Percentiles rank a stretch among this genome's conserved stretches.
Evolutionary conservation across 2,329 filamentous ascomycete genomes (phyloP).

Genomic region (Diplodia intermedia): DNA sequence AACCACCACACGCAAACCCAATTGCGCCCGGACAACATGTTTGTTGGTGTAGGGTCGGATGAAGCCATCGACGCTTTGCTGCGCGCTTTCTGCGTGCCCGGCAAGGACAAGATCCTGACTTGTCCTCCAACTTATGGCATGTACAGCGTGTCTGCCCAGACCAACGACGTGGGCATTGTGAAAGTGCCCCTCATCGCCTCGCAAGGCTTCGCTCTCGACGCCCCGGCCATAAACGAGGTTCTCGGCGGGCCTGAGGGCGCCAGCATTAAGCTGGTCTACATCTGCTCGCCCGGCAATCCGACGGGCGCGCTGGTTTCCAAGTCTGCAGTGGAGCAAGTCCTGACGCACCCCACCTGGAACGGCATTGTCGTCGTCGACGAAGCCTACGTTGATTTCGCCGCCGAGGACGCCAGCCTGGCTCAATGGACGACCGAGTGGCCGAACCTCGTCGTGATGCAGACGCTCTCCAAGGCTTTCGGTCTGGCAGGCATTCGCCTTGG

Average conservation of each 20-base stretch:
- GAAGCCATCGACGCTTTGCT: conserved; percentile 96
- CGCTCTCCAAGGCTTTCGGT: conserved; percentile 96
- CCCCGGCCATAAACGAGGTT: conserved; percentile 68
- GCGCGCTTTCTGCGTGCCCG: conserved; percentile 89
- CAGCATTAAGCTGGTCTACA: conserved; percentile 84
- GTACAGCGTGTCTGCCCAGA: conserved; percentile 92
- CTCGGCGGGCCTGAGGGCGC: conserved; percentile 63
- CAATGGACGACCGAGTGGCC: conserved; percentile 93
- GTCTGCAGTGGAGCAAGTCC: conserved; percentile 72
- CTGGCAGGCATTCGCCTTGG: conserved; percentile 92
- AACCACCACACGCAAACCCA: conserved; percentile 72
- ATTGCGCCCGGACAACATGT: conserved; percentile 82
- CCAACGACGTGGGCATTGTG: conserved; percentile 88
- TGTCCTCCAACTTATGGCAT: conserved; percentile 98
- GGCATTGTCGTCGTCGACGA: conserved; percentile 93
- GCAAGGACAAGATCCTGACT: conserved; percentile 86
- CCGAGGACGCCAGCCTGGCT: conserved; percentile 78
- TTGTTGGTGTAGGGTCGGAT: conserved; percentile 94
- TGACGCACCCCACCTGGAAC: conserved; percentile 92
- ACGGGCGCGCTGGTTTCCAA: conserved; percentile 82
- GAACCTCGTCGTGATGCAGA: conserved; percentile 97
- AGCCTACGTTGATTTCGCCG: conserved; percentile 94
- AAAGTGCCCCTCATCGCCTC: conserved; percentile 80
- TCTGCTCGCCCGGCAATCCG: conserved; percentile 95
- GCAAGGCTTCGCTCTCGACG: conserved; percentile 75